These are phyloP conservation scores for Neurospora africana DNA, from an alignment of 495 filamentous ascomycete genomes.

Conservation along the genomic window DNA sequence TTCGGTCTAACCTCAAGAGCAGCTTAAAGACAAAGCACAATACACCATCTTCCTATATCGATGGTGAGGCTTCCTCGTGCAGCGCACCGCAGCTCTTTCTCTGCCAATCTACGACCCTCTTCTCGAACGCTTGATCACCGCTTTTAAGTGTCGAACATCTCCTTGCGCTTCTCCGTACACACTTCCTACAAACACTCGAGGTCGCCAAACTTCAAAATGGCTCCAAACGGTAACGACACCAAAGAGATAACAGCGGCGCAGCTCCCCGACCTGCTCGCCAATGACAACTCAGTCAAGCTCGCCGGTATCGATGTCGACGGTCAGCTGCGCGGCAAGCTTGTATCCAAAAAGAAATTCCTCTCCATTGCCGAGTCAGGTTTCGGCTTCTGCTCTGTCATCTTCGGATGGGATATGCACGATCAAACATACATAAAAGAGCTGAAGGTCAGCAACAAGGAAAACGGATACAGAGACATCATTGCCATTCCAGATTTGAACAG, in stretches of 20 bases:
- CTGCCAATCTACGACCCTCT: neutral
- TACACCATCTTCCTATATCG: neutral
- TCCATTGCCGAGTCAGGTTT: slow-evolving; percentile 76
- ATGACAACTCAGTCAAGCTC: slow-evolving; percentile 83
- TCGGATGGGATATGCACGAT: slow-evolving; percentile 99
- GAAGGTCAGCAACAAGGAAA: slow-evolving; percentile 80
- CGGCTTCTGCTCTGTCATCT: slow-evolving; percentile 93
- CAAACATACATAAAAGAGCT: slow-evolving; percentile 77
- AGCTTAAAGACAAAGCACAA: neutral
- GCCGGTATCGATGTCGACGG: slow-evolving; percentile 90
- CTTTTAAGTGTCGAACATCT: neutral
- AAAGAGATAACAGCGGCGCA: slow-evolving; percentile 44
- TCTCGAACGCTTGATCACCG: neutral
- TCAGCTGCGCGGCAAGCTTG: slow-evolving; percentile 80
- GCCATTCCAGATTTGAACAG: slow-evolving; percentile 71
- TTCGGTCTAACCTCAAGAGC: neutral
- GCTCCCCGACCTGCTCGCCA: slow-evolving; percentile 52
- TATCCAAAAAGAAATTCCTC: slow-evolving; percentile 93
- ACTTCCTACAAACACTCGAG: neutral
- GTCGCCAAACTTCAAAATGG: slow-evolving; percentile 1
- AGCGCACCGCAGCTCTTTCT: neutral
- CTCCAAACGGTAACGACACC: slow-evolving; percentile 1
- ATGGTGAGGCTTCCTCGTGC: neutral
- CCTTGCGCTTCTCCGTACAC: neutral
- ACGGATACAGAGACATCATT: slow-evolving; percentile 84